A percentile compares a stretch with the other conserved stretches of the same genome.
Evolutionary conservation across 768 basidiomycete species (phyloP).

Genomic region (Termitomyces sp.): DNA sequence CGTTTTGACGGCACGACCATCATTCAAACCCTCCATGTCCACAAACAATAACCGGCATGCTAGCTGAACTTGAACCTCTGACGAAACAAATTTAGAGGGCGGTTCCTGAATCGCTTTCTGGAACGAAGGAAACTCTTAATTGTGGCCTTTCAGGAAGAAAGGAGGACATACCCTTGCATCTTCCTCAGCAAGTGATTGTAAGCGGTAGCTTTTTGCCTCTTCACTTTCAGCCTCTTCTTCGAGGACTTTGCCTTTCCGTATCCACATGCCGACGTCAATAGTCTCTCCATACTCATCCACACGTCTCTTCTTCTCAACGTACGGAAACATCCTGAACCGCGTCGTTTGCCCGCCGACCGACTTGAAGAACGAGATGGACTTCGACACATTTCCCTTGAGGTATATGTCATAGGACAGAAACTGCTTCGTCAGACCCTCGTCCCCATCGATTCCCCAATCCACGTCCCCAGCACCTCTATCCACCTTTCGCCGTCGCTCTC

Average conservation of each 20-base stretch:
- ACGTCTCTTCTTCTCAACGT: constrained; percentile 85
- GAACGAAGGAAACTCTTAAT: not conserved
- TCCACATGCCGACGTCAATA: constrained; percentile 93
- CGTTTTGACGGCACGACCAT: constrained; percentile 94
- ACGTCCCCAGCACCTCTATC: constrained; percentile 45
- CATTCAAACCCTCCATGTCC: constrained; percentile 95
- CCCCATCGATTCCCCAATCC: constrained; percentile 72
- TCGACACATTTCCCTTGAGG: constrained; percentile 92
- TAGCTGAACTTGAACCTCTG: constrained; percentile 70
- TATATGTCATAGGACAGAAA: constrained; percentile 93
- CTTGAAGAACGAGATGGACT: constrained; percentile 85
- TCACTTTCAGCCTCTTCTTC: constrained; percentile 88
- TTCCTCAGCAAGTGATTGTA: constrained; percentile 66
- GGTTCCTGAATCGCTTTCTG: constrained; percentile 77
- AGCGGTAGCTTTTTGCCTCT: constrained; percentile 67
- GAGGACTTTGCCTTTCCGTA: constrained; percentile 84
- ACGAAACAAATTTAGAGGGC: constrained; percentile 86
- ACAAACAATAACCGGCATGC: constrained; percentile 86
- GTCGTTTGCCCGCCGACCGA: constrained; percentile 63
- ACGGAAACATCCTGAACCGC: constrained; percentile 96
- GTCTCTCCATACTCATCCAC: constrained; percentile 97
- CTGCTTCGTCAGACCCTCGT: constrained; percentile 70
- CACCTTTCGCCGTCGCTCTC: constrained; percentile 31
- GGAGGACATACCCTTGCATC: constrained; percentile 61
- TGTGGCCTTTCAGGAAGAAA: not conserved